Evolutionary conservation across 495 filamentous ascomycete genomes (phyloP).

Genomic region (Pyrenopolyporus hunteri): DNA sequence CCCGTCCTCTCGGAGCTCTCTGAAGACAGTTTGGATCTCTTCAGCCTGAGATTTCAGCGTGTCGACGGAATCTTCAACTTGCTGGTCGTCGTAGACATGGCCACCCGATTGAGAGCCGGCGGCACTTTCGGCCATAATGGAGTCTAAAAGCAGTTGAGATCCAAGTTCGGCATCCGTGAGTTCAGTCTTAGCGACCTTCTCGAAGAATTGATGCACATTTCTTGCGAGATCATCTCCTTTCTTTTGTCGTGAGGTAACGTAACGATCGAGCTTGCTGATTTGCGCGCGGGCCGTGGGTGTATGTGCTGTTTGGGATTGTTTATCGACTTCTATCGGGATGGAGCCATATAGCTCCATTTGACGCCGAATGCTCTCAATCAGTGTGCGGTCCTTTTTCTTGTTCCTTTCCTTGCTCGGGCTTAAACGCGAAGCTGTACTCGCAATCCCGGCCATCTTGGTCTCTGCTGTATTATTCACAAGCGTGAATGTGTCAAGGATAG

Average conservation of each 20-base stretch:
- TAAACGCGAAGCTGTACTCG: not conserved
- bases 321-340: constrained; percentile 20
- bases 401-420: not conserved
- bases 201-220: constrained; percentile 36
- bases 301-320: too few species aligned
- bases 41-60: constrained; percentile 28
- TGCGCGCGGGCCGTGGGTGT: constrained; percentile 1
- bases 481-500: constrained; percentile 16
- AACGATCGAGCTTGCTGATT: constrained; percentile 28
- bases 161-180: constrained; percentile 38
- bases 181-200: constrained; percentile 19
- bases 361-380: constrained; percentile 21
- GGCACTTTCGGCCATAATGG: constrained; percentile 34
- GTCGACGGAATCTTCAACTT: constrained; percentile 39
- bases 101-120: constrained; percentile 7
- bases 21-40: constrained; percentile 28
- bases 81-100: constrained; percentile 38
- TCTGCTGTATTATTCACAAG: constrained; percentile 9
- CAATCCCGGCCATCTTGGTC: not conserved
- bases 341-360: constrained; percentile 40
- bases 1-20: constrained; percentile 22
- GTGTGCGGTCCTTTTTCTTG: not conserved
- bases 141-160: constrained; percentile 34
- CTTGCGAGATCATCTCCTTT: constrained; percentile 37
- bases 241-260: constrained; percentile 26